These are phyloP conservation scores for Trichoderma lentiforme DNA, from an alignment of 2,329 filamentous ascomycete species.

Conservation along the genomic window DNA sequence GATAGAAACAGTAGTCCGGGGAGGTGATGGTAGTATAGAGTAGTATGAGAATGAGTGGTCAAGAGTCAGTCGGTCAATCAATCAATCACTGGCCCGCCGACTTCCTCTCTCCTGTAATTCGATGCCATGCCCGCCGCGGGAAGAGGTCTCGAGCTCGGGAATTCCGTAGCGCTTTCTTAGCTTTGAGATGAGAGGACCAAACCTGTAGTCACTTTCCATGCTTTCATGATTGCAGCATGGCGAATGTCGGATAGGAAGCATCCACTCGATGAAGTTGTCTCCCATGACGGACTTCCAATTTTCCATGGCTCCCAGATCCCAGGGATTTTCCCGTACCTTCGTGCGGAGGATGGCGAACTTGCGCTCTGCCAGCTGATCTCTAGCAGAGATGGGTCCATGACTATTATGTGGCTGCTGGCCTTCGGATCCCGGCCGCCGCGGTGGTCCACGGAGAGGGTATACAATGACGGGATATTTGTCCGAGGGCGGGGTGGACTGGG, in stretches of 20 bases:
- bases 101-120: constrained; percentile 13
- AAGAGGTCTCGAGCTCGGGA: constrained; percentile 11
- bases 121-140: background rate
- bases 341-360: constrained; percentile 79
- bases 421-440: constrained; percentile 27
- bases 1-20: background rate
- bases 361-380: constrained; percentile 51
- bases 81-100: background rate
- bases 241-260: constrained; percentile 71
- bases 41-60: background rate
- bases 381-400: constrained; percentile 23
- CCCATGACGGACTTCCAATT: constrained; percentile 86
- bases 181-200: constrained; percentile 59
- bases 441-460: constrained; percentile 49
- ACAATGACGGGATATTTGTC: constrained; percentile 51
- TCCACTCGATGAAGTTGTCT: constrained; percentile 66
- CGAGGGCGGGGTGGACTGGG: constrained; percentile 43
- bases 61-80: background rate
- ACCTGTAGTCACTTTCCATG: constrained; percentile 63
- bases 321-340: constrained; percentile 75
- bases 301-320: constrained; percentile 65
- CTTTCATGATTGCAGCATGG: constrained; percentile 70
- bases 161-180: constrained; percentile 45
- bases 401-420: background rate
- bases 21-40: background rate